A percentile compares a stretch with the other conserved stretches of the same genome.
These are phyloP conservation scores for Pistacia vera DNA, from an alignment of 345 rosid species.

Conservation along the genomic window DNA sequence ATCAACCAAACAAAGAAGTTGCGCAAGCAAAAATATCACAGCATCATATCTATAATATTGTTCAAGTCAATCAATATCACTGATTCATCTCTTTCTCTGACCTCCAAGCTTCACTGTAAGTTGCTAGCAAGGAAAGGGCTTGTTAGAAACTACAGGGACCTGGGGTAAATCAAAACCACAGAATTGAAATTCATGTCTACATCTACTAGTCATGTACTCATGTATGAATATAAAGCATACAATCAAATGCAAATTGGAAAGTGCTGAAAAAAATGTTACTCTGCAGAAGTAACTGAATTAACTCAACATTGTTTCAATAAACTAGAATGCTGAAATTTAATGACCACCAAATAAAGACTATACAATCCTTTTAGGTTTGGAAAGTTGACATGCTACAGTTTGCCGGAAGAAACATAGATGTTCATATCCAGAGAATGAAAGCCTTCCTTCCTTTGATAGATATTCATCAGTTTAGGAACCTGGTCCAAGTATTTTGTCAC, in stretches of 20 bases:
- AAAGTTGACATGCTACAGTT: not conserved
- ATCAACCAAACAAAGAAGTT: not conserved
- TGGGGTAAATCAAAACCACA: not conserved
- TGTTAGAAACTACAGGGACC: not conserved
- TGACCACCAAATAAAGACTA: not conserved
- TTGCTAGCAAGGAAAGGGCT: not conserved
- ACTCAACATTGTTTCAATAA: not conserved
- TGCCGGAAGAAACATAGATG: too few relatives aligned
- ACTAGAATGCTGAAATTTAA: not conserved
- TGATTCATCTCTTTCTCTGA: not conserved
- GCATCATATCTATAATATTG: not conserved
- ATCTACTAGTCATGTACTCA: not conserved
- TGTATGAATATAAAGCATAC: not conserved
- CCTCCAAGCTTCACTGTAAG: not conserved
- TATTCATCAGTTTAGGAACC: conserved; percentile 9
- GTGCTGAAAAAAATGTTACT: not conserved
- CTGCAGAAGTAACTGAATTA: not conserved
- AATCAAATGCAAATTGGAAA: not conserved
- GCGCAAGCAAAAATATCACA: not conserved
- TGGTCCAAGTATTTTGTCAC: conserved; percentile 1
- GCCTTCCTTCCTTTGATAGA: conserved; percentile 12
- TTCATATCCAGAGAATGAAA: not conserved
- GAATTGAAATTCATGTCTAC: not conserved
- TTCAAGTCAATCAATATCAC: not conserved
- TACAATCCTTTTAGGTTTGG: not conserved